Percentiles rank a stretch among this genome's conserved stretches.
Conservation (phyloP, 2,329 filamentous ascomycete genomes). For the Cytospora piceicola region DNA sequence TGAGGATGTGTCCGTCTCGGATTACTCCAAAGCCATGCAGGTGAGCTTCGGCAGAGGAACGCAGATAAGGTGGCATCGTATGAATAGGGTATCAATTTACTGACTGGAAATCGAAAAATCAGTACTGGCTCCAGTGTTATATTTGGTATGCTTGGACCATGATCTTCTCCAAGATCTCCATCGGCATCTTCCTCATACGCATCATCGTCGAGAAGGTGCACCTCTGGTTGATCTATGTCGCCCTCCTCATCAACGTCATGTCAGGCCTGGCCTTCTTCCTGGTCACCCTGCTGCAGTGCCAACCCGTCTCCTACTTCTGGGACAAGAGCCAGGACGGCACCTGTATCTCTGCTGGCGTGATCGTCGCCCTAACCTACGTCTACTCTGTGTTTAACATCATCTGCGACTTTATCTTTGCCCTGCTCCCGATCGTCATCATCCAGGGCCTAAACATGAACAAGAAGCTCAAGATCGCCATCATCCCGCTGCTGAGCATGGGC, state of each 20-base stretch:
- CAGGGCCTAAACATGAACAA: slow-evolving; percentile 58
- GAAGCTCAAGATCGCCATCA: slow-evolving; percentile 55
- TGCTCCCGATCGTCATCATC: slow-evolving; percentile 58
- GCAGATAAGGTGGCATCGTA: background rate
- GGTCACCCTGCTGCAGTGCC: slow-evolving; percentile 47
- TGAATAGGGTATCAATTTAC: no score
- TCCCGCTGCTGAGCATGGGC: slow-evolving; percentile 59
- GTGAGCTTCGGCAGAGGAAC: slow-evolving; percentile 33
- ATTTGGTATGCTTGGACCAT: slow-evolving; percentile 34
- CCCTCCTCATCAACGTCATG: slow-evolving; percentile 42
- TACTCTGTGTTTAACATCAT: slow-evolving; percentile 55
- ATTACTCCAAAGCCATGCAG: slow-evolving; percentile 41
- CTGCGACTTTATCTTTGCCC: slow-evolving; percentile 55
- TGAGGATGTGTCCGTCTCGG: slow-evolving; percentile 36
- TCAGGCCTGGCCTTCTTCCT: slow-evolving; percentile 48
- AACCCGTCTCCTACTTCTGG: slow-evolving; percentile 48
- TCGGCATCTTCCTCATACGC: slow-evolving; percentile 48
- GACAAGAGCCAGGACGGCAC: slow-evolving; percentile 40
- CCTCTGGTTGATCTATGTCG: slow-evolving; percentile 42
- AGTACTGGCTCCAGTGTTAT: slow-evolving; percentile 35
- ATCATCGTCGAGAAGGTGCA: slow-evolving; percentile 42
- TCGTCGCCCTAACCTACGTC: slow-evolving; percentile 56
- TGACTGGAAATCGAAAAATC: background rate
- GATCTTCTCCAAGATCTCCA: slow-evolving; percentile 45
- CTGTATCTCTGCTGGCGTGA: slow-evolving; percentile 47